These are phyloP conservation scores for Arxiozyma slooffiae DNA, from an alignment of 1,139 yeast genomes.

Conservation along the genomic window DNA sequence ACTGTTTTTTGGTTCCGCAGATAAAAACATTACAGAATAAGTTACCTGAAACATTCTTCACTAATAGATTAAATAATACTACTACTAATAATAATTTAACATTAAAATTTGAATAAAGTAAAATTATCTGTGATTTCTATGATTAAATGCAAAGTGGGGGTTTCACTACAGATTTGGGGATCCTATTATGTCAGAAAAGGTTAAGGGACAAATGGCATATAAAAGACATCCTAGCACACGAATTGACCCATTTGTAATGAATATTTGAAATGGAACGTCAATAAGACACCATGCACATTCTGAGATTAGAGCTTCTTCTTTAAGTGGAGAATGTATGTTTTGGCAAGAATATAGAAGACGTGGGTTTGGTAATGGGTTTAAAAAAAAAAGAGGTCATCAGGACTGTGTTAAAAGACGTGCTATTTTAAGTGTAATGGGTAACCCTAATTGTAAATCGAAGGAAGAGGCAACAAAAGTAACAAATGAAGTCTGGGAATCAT, in stretches of 20 bases:
- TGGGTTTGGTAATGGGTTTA: constrained; percentile 23
- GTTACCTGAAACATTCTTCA: neutral
- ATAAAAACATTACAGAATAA: constrained; percentile 42
- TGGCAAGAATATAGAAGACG: constrained; percentile 67
- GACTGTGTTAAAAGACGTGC: constrained; percentile 86
- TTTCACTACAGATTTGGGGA: constrained; percentile 81
- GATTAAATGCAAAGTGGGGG: constrained; percentile 88
- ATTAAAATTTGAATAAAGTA: constrained; percentile 24
- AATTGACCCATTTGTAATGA: constrained; percentile 90
- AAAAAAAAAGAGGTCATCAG: constrained; percentile 66
- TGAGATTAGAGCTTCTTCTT: constrained; percentile 84
- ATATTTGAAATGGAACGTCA: constrained; percentile 74
- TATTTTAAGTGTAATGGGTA: constrained; percentile 67
- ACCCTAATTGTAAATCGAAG: constrained; percentile 66
- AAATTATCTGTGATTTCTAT: constrained; percentile 75
- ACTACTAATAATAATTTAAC: constrained; percentile 7
- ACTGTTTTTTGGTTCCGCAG: constrained; percentile 80
- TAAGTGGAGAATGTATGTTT: constrained; percentile 92
- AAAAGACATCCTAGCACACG: constrained; percentile 89
- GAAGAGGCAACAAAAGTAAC: constrained; percentile 75
- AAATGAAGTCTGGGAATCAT: constrained; percentile 80
- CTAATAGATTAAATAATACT: no score
- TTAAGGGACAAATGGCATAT: constrained; percentile 68
- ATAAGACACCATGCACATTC: constrained; percentile 96
- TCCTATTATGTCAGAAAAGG: constrained; percentile 78